Evolutionary conservation across 208 protist species (phyloP).

Genomic region (Hexamita inflata): DNA sequence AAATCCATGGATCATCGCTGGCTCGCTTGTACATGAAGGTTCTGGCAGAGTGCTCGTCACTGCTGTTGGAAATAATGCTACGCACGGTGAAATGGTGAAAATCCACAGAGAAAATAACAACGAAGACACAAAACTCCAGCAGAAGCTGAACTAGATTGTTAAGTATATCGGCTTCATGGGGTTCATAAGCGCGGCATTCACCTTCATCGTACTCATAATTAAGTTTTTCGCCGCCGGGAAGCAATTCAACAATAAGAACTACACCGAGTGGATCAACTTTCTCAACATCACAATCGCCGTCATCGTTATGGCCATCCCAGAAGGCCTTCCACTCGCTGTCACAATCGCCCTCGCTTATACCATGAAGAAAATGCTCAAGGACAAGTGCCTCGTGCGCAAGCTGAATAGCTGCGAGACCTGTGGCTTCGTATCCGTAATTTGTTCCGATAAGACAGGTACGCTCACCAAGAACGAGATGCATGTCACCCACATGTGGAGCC

Average conservation of each 20-base stretch:
- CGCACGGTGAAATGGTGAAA: conserved; percentile 56
- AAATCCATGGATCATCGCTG: conserved; percentile 61
- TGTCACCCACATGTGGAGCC: conserved; percentile 63
- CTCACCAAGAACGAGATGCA: conserved; percentile 90
- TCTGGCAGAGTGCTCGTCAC: conserved; percentile 48
- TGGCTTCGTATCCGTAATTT: conserved; percentile 70
- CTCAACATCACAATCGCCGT: conserved; percentile 76
- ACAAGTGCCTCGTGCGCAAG: conserved; percentile 85
- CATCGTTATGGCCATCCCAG: conserved; percentile 82
- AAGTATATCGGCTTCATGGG: conserved; percentile 65
- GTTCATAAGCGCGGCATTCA: conserved; percentile 55
- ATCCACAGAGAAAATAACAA: conserved; percentile 41
- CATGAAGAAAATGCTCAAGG: conserved; percentile 85
- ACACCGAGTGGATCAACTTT: conserved; percentile 50
- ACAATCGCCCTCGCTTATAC: conserved; percentile 85
- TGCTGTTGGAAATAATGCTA: conserved; percentile 67
- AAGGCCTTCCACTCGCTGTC: conserved; percentile 83
- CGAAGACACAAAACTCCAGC: conserved; percentile 71
- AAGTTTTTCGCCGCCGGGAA: not conserved
- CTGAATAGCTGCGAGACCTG: conserved; percentile 83
- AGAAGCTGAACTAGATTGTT: conserved; percentile 58
- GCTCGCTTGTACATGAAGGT: conserved; percentile 57
- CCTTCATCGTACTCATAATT: conserved; percentile 49
- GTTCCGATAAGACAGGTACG: conserved; percentile 89
- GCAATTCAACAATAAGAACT: not conserved